phyloP scores from a whole-genome alignment of 345 rosid species.

The Eucalyptus lansdowneana region DNA sequence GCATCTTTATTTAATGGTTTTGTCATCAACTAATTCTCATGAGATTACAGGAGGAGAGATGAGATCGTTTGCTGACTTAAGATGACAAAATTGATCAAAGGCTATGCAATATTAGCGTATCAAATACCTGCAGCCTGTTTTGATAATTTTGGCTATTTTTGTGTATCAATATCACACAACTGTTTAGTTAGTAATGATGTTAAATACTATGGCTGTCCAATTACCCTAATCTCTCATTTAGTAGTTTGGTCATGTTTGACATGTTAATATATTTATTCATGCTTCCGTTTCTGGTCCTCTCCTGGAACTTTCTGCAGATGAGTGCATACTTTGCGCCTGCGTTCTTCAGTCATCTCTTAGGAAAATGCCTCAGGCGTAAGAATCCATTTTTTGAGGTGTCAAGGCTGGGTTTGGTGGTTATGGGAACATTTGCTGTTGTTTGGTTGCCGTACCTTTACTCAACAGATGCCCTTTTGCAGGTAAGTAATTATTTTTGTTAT shows the following conservation, averaged over 20 bases:
- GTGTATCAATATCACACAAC: neutral
- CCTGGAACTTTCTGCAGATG: conserved; percentile 38
- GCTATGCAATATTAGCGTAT: neutral
- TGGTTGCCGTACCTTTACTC: conserved; percentile 93
- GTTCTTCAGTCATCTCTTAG: conserved; percentile 73
- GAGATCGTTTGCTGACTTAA: neutral
- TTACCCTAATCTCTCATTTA: neutral
- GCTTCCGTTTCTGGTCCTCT: neutral
- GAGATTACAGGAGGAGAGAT: neutral
- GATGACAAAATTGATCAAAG: neutral
- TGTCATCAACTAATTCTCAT: neutral
- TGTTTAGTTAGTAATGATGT: neutral
- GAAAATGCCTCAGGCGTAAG: conserved; percentile 67
- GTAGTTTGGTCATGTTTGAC: neutral
- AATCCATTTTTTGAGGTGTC: conserved; percentile 45
- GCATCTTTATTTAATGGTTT: neutral
- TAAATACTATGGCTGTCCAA: no score
- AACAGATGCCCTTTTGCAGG: conserved; percentile 46
- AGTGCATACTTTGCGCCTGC: conserved; percentile 96
- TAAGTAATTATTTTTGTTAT: conserved; percentile 7
- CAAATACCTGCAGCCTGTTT: neutral
- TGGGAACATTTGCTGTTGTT: conserved; percentile 57
- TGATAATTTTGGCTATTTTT: neutral
- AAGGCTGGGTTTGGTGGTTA: conserved; percentile 60
- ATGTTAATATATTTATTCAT: neutral